Evolutionary conservation across 345 rosid species (phyloP), one percentile per base, ranked within the genome.

Genomic region (Alliaria petiolata): DNA sequence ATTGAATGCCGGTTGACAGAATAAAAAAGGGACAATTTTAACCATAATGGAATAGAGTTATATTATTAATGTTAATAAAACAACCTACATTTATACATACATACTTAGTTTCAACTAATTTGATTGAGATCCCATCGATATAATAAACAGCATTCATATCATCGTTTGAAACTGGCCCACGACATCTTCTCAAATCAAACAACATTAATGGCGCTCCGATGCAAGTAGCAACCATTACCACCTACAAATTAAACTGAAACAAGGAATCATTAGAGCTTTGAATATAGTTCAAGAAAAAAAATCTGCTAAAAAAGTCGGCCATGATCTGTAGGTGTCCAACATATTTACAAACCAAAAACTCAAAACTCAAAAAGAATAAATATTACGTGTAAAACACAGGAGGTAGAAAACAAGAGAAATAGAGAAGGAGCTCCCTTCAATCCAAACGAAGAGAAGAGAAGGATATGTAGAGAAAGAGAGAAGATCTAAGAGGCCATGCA

Each of bases 361-460:
- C 28, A 44, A 47, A 15, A 28, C 31, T 28, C 31, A 28, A 28
- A 28, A 31, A n/a, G n/a, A n/a, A n/a, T n/a, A n/a, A 39, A 14
- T 0, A 57, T 36, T 31, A 55, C 20, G 26, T 45, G 45, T 34
- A 7, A 25, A 6, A n/a, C n/a, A n/a, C n/a, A n/a, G n/a, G n/a
- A n/a, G n/a, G n/a, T n/a, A n/a, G 6, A 4, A 50, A 16, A 19
- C 7, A 28, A 38, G 20, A 74, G 39, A 74, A 52, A 14, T 30
- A 33, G 3, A 67, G 12, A 33, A 35, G 80, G 86, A 83, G 84
- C 86, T 81, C 87, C 87, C 84, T 81, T 85, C 87, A 81, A 67
- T 79, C 82, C 84, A 85, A 85, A 52, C 60, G 75, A 70, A 45
- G 85, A 83, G 68, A 74, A 69, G 69, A 75, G 62, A 80, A 64